phyloP scores from a whole-genome alignment of 108 stramenopile genomes.

The Conticribra weissflogii region DNA sequence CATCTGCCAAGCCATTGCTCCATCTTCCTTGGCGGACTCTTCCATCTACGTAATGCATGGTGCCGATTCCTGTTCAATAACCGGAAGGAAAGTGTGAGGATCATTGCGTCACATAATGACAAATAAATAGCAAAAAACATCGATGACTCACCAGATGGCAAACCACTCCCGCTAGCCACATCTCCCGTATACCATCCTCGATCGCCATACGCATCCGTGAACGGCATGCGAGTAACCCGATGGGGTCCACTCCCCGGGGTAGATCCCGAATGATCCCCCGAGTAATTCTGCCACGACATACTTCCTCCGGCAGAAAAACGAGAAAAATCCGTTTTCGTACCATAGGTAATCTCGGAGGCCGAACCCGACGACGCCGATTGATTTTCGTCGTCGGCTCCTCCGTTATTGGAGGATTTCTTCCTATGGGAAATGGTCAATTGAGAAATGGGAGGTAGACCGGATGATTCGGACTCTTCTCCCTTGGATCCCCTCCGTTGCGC shows the following conservation, averaged over 20 bases:
- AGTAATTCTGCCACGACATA: constrained; percentile 23
- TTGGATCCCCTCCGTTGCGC: not conserved
- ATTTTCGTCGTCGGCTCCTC: constrained; percentile 25
- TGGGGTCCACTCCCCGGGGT: constrained; percentile 20
- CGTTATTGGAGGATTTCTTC: not conserved
- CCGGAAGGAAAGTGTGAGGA: too few species aligned
- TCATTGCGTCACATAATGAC: too few species aligned
- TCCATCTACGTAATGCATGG: constrained; percentile 50
- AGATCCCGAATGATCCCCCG: constrained; percentile 13
- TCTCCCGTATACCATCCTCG: constrained; percentile 78
- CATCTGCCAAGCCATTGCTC: constrained; percentile 36
- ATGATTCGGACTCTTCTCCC: constrained; percentile 7
- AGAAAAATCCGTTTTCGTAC: constrained; percentile 22
- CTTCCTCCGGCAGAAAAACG: constrained; percentile 3
- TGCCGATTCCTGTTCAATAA: too few species aligned
- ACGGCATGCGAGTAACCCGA: constrained; percentile 52
- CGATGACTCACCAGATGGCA: constrained; percentile 80
- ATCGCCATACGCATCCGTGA: constrained; percentile 80
- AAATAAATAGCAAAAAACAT: too few species aligned
- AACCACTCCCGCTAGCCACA: constrained; percentile 65
- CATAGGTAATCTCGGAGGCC: constrained; percentile 45
- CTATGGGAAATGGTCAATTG: constrained; percentile 4
- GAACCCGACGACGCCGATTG: constrained; percentile 21
- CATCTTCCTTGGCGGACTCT: constrained; percentile 29
- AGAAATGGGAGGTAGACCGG: constrained; percentile 13